Evolutionary conservation across 495 filamentous ascomycete species (phyloP).

Genomic region (Penicillium parvum): DNA sequence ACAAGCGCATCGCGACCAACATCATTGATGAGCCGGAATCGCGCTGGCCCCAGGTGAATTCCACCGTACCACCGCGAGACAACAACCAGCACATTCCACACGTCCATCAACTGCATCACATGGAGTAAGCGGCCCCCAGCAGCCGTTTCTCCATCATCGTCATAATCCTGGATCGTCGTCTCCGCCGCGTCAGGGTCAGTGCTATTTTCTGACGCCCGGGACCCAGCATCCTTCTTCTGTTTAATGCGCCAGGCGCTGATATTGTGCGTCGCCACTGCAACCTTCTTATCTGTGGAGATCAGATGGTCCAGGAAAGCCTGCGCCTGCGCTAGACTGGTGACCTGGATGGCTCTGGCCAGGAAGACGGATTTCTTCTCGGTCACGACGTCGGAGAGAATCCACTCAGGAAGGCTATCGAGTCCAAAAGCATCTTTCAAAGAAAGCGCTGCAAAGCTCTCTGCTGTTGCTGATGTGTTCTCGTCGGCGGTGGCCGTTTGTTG

Average conservation of each 20-base stretch:
- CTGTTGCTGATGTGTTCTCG: constrained; percentile 9
- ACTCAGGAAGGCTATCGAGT: constrained; percentile 49
- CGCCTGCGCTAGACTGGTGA: constrained; percentile 64
- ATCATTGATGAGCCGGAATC: constrained; percentile 85
- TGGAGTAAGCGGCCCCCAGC: constrained; percentile 81
- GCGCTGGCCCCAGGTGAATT: constrained; percentile 75
- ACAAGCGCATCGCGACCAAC: constrained; percentile 83
- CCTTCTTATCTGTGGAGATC: constrained; percentile 72
- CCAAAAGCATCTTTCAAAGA: constrained; percentile 34
- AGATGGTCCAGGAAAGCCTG: constrained; percentile 65
- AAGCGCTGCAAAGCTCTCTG: constrained; percentile 22
- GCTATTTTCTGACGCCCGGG: neutral
- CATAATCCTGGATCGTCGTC: constrained; percentile 76
- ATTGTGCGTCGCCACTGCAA: constrained; percentile 85
- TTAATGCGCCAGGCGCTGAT: constrained; percentile 68
- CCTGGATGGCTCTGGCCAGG: constrained; percentile 65
- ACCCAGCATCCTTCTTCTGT: constrained; percentile 30
- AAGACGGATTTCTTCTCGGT: constrained; percentile 87
- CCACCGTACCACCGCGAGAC: constrained; percentile 96
- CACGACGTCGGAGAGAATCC: constrained; percentile 66
- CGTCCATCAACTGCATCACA: constrained; percentile 90
- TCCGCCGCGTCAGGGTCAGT: constrained; percentile 35
- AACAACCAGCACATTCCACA: constrained; percentile 90
- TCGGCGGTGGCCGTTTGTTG: constrained; percentile 17
- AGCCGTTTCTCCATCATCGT: constrained; percentile 96